Conservation (phyloP, 768 basidiomycete genomes). For the Macrolepiota dolichaula region DNA sequence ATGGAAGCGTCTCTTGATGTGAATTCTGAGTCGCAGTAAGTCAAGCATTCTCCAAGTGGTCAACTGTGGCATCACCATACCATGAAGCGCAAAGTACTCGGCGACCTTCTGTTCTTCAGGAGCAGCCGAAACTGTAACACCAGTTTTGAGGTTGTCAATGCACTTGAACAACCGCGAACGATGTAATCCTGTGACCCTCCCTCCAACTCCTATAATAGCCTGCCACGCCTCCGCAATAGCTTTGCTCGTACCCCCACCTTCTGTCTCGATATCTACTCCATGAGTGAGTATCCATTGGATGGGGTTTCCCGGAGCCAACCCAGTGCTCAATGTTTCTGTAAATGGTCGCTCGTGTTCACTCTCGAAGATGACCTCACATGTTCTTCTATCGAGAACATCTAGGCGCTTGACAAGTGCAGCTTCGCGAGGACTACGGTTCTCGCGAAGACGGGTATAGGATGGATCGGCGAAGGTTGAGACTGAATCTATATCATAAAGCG, state of each 20-base stretch:
- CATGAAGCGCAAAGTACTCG: conserved; percentile 37
- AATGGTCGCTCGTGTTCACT: not conserved
- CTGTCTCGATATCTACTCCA: conserved; percentile 13
- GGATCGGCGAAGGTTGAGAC: conserved; percentile 36
- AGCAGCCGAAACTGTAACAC: conserved; percentile 20
- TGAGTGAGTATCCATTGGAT: conserved; percentile 17
- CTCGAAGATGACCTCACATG: conserved; percentile 25
- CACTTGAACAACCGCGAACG: conserved; percentile 36
- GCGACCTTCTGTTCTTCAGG: conserved; percentile 30
- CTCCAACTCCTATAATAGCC: not conserved
- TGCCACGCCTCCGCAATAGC: not conserved
- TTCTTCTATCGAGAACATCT: conserved; percentile 41
- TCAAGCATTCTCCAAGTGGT: not conserved
- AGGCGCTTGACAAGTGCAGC: conserved; percentile 36
- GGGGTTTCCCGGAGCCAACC: conserved; percentile 15
- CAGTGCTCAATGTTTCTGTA: conserved; percentile 11
- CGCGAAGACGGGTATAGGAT: conserved; percentile 41
- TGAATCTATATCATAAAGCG: conserved; percentile 47
- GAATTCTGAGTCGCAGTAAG: conserved; percentile 1
- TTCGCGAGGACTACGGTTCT: conserved; percentile 42
- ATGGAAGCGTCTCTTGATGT: not conserved
- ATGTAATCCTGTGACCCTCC: conserved; percentile 30
- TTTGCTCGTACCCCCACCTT: not conserved
- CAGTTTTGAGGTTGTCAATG: conserved; percentile 39
- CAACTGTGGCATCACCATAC: conserved; percentile 20